Base-by-base conservation (phyloP, 495 filamentous ascomycete genomes). In the Penicillium ucsense region DNA sequence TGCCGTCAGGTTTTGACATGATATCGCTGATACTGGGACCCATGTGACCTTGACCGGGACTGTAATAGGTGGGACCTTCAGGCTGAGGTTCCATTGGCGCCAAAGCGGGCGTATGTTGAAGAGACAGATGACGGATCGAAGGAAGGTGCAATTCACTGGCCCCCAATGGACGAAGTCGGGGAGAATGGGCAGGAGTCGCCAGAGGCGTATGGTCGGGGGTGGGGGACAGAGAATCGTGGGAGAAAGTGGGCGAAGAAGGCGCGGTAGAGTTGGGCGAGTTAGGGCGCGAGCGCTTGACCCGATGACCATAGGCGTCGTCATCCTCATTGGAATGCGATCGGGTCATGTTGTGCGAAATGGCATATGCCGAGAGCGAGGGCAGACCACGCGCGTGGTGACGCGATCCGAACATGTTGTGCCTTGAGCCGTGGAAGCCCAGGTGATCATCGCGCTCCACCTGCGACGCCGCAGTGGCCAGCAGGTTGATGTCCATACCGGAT, bases 191-290 rank as follows among this genome's bases (percentile, higher is more conserved):
- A 0, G 92, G 92, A 2, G 92, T 98, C 31, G 90, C 92, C 38
- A 97, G 77, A 5, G 92, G 92, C 9, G 94, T 97, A 73, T 95
- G 89, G 59, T 96, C 92, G 3, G 92, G 94, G 3, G 92, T 98
- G 2, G 92, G 94, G 1, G 94, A 97, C 28, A 88, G 80, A 6
- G 90, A 95, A 71, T 94, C 91, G 66, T 95, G 87, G 5, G 92
- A 95, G 70, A 95, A 97, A 32, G 88, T 95, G n/a, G 92, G 92
- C 2, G 92, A 97, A 30, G 91, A 94, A 30, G 92, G 92, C 20
- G 90, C 91, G 3, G 92, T 97, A 36, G 89, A 95, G 64, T 88
- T 84, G 10, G 92, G 94, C 4, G 94, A 95, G 63, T 87, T 89
- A 35, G 92, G 92, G 47, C 92, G 74, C 46, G 90, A 95, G 39